A percentile compares a stretch with the other conserved stretches of the same genome.
These are phyloP conservation scores for Boletus fagicola DNA, from an alignment of 768 basidiomycete genomes.

Conservation along the genomic window DNA sequence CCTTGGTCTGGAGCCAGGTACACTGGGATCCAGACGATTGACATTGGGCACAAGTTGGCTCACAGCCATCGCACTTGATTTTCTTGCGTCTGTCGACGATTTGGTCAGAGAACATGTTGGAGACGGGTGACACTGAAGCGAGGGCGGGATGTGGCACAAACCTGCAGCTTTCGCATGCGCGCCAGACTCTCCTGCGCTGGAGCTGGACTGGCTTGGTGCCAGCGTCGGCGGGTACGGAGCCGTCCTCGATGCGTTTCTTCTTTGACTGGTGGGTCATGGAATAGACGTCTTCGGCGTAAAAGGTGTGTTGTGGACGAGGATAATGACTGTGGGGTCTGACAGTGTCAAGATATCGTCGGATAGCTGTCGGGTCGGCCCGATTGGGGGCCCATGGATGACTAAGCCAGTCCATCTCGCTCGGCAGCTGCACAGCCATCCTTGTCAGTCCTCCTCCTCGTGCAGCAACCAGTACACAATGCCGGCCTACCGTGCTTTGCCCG, in stretches of 20 bases:
- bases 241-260: slow-evolving; percentile 76
- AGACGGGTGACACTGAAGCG: slow-evolving; percentile 8
- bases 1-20: slow-evolving; percentile 90
- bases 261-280: slow-evolving; percentile 58
- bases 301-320: slow-evolving; percentile 23
- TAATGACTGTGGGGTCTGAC: slow-evolving; percentile 20
- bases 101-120: slow-evolving; percentile 18
- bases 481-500: slow-evolving; percentile 17
- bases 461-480: slow-evolving; percentile 15
- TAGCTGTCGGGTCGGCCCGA: slow-evolving; percentile 37
- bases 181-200: slow-evolving; percentile 79
- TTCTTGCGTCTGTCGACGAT: slow-evolving; percentile 69
- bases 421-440: slow-evolving; percentile 24
- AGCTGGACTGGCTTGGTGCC: slow-evolving; percentile 72
- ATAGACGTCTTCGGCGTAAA: slow-evolving; percentile 44
- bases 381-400: slow-evolving; percentile 29
- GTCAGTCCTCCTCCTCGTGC: slow-evolving; percentile 25
- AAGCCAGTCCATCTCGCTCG: slow-evolving; percentile 30
- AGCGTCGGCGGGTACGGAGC: slow-evolving; percentile 46
- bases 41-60: slow-evolving; percentile 85
- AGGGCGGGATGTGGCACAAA: slow-evolving; percentile 35
- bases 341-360: slow-evolving; percentile 35
- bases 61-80: slow-evolving; percentile 89
- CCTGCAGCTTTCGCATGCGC: slow-evolving; percentile 90
- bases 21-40: slow-evolving; percentile 70